phyloP scores from a whole-genome alignment of 805 yeast genomes.

The Zygoascus biomembranicola region DNA sequence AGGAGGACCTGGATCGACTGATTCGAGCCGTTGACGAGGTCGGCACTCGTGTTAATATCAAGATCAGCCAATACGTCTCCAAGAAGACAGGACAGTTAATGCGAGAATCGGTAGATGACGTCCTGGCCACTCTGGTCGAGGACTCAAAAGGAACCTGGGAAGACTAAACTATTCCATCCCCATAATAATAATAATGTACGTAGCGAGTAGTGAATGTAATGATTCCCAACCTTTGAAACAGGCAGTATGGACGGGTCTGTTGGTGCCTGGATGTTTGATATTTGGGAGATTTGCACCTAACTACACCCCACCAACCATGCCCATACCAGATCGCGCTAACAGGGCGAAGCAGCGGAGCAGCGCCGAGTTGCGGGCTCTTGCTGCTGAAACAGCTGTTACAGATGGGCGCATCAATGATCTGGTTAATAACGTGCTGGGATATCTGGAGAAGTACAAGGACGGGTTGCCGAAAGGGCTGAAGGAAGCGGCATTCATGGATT shows the following conservation, averaged over 20 bases:
- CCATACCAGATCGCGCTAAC: not conserved
- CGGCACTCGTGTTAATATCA: conserved; percentile 69
- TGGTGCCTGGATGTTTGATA: not conserved
- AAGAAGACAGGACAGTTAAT: conserved; percentile 14
- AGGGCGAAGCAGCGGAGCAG: conserved; percentile 2
- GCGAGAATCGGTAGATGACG: conserved; percentile 70
- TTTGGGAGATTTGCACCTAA: not conserved
- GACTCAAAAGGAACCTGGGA: conserved; percentile 31
- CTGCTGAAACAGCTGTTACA: conserved; percentile 10
- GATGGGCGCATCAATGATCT: conserved; percentile 15
- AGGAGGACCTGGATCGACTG: conserved; percentile 83
- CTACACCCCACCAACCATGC: not conserved
- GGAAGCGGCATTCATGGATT: conserved; percentile 19
- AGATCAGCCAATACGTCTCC: conserved; percentile 26
- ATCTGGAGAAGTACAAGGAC: conserved; percentile 16
- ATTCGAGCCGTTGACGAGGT: conserved; percentile 63
- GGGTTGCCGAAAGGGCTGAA: conserved; percentile 11
- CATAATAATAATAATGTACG: not conserved
- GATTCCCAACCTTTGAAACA: not conserved
- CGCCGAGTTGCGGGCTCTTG: conserved; percentile 11
- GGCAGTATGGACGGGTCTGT: not conserved
- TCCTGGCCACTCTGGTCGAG: conserved; percentile 58
- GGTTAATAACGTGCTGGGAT: conserved; percentile 16
- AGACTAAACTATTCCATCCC: not conserved
- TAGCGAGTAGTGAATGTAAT: not conserved